A percentile compares a stretch with the other conserved stretches of the same genome.
Evolutionary conservation across 352 stramenopile genomes (phyloP).

Genomic region (Phytophthora pinifolia): DNA sequence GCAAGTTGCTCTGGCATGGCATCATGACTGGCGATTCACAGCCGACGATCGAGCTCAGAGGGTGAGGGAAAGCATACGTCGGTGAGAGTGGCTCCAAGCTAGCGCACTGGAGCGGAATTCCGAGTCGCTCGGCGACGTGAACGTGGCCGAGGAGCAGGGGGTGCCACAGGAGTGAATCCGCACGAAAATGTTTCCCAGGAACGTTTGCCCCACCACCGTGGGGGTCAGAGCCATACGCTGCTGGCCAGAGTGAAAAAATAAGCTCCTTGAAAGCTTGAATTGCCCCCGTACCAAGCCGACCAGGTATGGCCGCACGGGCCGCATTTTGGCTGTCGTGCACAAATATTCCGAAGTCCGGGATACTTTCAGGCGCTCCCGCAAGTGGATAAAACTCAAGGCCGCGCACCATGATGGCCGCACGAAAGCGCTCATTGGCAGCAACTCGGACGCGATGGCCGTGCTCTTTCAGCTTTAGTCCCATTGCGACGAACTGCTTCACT

Average conservation of each 20-base stretch:
- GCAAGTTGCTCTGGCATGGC: conserved; percentile 37
- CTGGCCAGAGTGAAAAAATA: conserved; percentile 43
- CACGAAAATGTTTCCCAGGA: conserved; percentile 39
- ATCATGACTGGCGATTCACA: conserved; percentile 27
- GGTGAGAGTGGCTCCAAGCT: conserved; percentile 40
- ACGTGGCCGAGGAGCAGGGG: conserved; percentile 47
- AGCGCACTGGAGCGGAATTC: conserved; percentile 46
- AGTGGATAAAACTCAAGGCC: conserved; percentile 58
- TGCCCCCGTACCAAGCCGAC: conserved; percentile 20
- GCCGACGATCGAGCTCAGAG: conserved; percentile 29
- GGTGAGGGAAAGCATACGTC: conserved; percentile 46
- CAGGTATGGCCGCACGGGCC: conserved; percentile 13
- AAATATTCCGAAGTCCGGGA: conserved; percentile 27
- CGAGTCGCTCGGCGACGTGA: conserved; percentile 51
- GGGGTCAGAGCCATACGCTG: conserved; percentile 44
- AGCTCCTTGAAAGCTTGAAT: conserved; percentile 40
- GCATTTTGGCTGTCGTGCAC: conserved; percentile 27
- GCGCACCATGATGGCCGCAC: conserved; percentile 44
- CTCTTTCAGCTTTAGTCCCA: conserved; percentile 55
- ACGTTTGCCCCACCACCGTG: conserved; percentile 26
- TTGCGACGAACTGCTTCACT: conserved; percentile 54
- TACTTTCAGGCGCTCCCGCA: conserved; percentile 25
- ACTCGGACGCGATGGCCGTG: conserved; percentile 83
- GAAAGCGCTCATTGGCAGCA: conserved; percentile 70
- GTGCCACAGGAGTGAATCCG: conserved; percentile 46